Evolutionary conservation across 768 basidiomycete species (phyloP).

Genomic region (Gloeophyllum trabeum): DNA sequence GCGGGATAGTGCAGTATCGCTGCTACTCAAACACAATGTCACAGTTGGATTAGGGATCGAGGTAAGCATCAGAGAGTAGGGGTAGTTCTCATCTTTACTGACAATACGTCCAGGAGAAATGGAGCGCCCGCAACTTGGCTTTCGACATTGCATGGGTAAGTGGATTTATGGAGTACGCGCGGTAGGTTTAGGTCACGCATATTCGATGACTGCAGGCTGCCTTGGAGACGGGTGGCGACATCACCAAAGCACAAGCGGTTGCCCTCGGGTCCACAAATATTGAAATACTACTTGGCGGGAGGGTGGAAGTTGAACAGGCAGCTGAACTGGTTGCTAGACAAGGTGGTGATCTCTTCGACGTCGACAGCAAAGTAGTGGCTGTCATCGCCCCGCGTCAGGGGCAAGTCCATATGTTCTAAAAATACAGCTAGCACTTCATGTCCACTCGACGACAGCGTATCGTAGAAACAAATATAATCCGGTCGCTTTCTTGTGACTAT

Average conservation of each 20-base stretch:
- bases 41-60: conserved; percentile 15
- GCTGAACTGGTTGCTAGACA: conserved; percentile 20
- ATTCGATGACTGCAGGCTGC: conserved; percentile 3
- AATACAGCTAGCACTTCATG: too few species aligned
- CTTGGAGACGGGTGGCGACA: conserved; percentile 12
- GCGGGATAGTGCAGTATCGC: background rate
- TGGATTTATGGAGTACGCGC: too few species aligned
- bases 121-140: conserved; percentile 22
- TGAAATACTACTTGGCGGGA: conserved; percentile 35
- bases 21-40: conserved; percentile 23
- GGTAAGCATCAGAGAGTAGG: background rate
- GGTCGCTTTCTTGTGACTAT: too few species aligned
- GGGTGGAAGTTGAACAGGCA: conserved; percentile 6
- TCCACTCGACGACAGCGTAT: too few species aligned
- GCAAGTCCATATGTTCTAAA: conserved; percentile 18
- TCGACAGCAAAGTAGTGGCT: conserved; percentile 23
- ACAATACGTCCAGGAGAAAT: conserved; percentile 15
- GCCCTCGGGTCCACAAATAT: conserved; percentile 43
- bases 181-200: too few species aligned
- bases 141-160: conserved; percentile 27
- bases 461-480: too few species aligned
- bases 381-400: conserved; percentile 19
- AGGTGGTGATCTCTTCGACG: conserved; percentile 22
- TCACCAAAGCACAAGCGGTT: conserved; percentile 32
- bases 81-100: background rate